Base-by-base conservation (phyloP, 495 filamentous ascomycete species). In the Hypoxylon rickii region DNA sequence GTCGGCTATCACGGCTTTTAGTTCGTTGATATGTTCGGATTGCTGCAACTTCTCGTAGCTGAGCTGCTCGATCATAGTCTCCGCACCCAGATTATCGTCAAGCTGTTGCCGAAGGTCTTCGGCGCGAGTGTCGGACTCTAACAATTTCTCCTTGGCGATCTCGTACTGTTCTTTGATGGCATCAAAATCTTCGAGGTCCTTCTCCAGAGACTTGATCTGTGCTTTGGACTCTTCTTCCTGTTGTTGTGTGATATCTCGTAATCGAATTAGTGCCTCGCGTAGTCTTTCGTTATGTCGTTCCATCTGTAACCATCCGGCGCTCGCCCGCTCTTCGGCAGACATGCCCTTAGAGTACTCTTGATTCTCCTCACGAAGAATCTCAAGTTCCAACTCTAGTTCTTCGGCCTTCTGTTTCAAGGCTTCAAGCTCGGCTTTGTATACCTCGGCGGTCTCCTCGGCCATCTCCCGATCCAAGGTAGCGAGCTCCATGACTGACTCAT, bases 21-120 rank as follows among this genome's bases (percentile, higher is more conserved):
- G 79, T 58, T 96, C 86, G 48, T 90, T 87, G 33, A 96, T 85
- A 56, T 90, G 82, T 64, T 96, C 89, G 17, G 85, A 83, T 64
- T 95, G 85, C 45, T 76, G 79, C 74, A 92, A 80, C 55, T 94
- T 97, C 58, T 88, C 83, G 44, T 93, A 90, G 2, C 89, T 89
- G 3, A 98, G 80, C 56, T 93, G 86, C 70, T 97, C 95, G 34
- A 97, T 92, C 83, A 96, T 89, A 46, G 94, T 85, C 67, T 97
- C 95, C 12, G 89, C 89, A 7, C 88, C 87, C 3, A 91, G 76
- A 7, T 92, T 90, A 34, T 87, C 87, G 63, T 97, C 92, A 3
- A 98, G 82, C 70, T 97, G 95, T 65, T 96, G 88, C 31, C 89
- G 82, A 22, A 97, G 79, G 60, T 97, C 90, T 58, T 94, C 89